phyloP scores from a whole-genome alignment of 345 rosid species.

The Eucalyptus viminalis region DNA sequence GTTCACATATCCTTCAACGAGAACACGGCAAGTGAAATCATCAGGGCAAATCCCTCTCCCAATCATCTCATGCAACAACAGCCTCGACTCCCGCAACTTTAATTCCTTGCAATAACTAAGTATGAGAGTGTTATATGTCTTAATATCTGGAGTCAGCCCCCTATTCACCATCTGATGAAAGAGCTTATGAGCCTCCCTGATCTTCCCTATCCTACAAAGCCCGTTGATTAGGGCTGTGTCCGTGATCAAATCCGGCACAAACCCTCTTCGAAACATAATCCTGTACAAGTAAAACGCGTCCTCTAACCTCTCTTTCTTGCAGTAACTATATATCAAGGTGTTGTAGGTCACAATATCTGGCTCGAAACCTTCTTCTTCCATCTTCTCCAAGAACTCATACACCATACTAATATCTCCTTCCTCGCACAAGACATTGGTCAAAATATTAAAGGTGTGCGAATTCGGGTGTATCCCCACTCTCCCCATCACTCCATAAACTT shows the following conservation, averaged over 20 bases:
- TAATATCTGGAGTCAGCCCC: conserved; percentile 53
- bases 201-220: conserved; percentile 70
- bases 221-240: conserved; percentile 66
- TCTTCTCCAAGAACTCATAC: conserved; percentile 69
- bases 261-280: conserved; percentile 62
- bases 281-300: conserved; percentile 73
- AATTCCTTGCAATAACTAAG: conserved; percentile 67
- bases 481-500: conserved; percentile 58
- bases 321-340: conserved; percentile 66
- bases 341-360: conserved; percentile 88
- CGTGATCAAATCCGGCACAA: conserved; percentile 72
- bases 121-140: conserved; percentile 67
- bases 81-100: conserved; percentile 44
- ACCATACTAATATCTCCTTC: conserved; percentile 32
- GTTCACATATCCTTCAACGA: conserved; percentile 48
- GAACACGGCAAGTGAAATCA: conserved; percentile 39
- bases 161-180: conserved; percentile 58
- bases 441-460: conserved; percentile 62
- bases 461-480: conserved; percentile 49
- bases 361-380: conserved; percentile 96
- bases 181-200: conserved; percentile 76
- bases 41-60: conserved; percentile 48
- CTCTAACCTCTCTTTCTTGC: conserved; percentile 50
- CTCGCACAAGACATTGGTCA: conserved; percentile 58
- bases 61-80: conserved; percentile 56